These are phyloP conservation scores for Fusarium drepaniforme DNA, from an alignment of 2,329 filamentous ascomycete genomes.

Conservation along the genomic window DNA sequence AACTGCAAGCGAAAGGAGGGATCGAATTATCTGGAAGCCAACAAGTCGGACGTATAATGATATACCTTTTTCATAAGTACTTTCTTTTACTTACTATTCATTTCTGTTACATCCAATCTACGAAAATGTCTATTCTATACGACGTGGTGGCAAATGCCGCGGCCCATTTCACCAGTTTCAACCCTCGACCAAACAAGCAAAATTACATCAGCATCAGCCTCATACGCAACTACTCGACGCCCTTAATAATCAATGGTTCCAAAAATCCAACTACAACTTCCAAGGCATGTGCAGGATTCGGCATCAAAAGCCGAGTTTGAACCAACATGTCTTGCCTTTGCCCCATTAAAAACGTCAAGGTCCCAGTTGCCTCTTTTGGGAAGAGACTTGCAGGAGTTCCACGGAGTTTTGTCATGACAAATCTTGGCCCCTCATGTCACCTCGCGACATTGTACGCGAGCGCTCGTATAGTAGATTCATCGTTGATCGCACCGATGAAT, in stretches of 20 bases:
- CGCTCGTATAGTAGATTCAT: neutral
- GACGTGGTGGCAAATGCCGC: neutral
- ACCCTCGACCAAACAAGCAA: neutral
- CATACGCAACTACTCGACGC: neutral
- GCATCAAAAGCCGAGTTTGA: neutral
- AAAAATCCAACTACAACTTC: neutral
- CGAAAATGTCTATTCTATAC: neutral
- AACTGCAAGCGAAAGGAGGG: neutral
- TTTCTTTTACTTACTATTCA: neutral
- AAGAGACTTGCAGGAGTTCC: neutral
- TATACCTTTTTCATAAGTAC: neutral
- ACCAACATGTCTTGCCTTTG: neutral
- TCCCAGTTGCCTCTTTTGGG: neutral
- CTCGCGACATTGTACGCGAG: neutral
- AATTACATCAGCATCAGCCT: constrained; percentile 2
- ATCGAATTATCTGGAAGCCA: neutral
- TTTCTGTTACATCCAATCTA: neutral
- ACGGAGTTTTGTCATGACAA: neutral
- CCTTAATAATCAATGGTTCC: neutral
- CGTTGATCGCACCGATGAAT: neutral
- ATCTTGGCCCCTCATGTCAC: neutral
- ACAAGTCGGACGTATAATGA: neutral
- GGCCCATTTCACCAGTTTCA: neutral
- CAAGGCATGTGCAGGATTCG: neutral
- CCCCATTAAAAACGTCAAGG: neutral